Evolutionary conservation across 2,329 filamentous ascomycete species (phyloP).

Genomic region (Paraphoma chrysanthemicola): DNA sequence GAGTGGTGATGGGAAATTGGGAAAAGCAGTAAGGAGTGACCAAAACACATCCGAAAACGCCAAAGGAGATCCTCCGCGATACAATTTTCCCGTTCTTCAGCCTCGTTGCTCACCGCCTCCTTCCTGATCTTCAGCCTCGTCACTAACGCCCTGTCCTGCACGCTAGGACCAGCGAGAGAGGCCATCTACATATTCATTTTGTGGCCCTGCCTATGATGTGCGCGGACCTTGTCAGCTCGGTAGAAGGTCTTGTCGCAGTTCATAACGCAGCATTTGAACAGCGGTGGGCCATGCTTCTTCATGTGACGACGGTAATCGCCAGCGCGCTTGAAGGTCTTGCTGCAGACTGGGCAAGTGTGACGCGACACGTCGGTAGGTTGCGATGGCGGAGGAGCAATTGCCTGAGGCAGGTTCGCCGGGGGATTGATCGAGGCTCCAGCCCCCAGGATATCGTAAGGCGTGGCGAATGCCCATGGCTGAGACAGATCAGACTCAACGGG

Average conservation of each 20-base stretch:
- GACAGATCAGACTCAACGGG: no score
- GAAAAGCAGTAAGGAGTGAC: no score
- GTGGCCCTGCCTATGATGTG: conserved; percentile 4
- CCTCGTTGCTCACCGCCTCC: background rate
- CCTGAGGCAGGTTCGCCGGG: background rate
- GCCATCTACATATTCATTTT: no score
- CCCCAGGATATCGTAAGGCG: no score
- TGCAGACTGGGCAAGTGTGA: background rate
- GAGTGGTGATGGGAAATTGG: no score
- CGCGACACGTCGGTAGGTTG: no score
- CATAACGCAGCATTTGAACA: background rate
- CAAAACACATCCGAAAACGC: no score
- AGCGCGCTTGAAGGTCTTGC: background rate
- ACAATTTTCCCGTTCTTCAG: background rate
- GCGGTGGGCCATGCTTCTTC: background rate
- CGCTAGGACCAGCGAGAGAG: no score
- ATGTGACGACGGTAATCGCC: conserved; percentile 7
- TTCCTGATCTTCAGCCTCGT: conserved; percentile 5
- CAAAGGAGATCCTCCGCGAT: background rate
- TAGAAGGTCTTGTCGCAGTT: conserved; percentile 6
- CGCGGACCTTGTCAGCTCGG: conserved; percentile 9
- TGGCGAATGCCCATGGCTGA: no score
- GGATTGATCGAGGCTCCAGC: background rate
- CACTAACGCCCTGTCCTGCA: background rate
- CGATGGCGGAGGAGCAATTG: background rate